Evolutionary conservation across 2,329 filamentous ascomycete genomes (phyloP).

Genomic region (Achaetomium macrosporum): DNA sequence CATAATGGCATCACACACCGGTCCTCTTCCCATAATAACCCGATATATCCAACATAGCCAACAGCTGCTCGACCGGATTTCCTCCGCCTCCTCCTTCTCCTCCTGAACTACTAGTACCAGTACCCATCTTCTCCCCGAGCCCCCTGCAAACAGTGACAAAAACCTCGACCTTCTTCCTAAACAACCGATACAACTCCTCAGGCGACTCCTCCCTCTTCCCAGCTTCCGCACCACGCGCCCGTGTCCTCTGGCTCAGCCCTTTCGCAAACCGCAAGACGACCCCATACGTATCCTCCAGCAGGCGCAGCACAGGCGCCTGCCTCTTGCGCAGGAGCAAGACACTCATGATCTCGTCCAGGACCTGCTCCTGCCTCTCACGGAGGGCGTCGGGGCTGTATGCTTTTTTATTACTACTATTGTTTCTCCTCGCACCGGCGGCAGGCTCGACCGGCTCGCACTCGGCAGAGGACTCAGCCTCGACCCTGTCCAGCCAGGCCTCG

Average conservation of each 20-base stretch:
- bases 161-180: conserved; percentile 65
- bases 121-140: conserved; percentile 57
- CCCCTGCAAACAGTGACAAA: conserved; percentile 69
- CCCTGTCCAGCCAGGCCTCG: conserved; percentile 54
- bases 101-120: conserved; percentile 28
- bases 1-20: neutral
- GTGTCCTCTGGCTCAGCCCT: conserved; percentile 32
- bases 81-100: conserved; percentile 26
- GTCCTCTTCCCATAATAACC: conserved; percentile 20
- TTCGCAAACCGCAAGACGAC: conserved; percentile 67
- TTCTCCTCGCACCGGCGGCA: neutral
- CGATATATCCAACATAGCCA: conserved; percentile 29
- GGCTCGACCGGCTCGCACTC: neutral
- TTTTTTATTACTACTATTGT: neutral
- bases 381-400: conserved; percentile 56
- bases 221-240: conserved; percentile 22
- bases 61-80: conserved; percentile 23
- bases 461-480: conserved; percentile 41
- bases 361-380: conserved; percentile 62
- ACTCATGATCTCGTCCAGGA: conserved; percentile 70
- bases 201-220: conserved; percentile 27
- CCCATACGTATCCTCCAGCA: conserved; percentile 72
- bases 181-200: conserved; percentile 53
- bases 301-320: conserved; percentile 64
- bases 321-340: conserved; percentile 67